These are phyloP conservation scores for Hericium erinaceus DNA, from an alignment of 768 basidiomycete species.

Conservation along the genomic window DNA sequence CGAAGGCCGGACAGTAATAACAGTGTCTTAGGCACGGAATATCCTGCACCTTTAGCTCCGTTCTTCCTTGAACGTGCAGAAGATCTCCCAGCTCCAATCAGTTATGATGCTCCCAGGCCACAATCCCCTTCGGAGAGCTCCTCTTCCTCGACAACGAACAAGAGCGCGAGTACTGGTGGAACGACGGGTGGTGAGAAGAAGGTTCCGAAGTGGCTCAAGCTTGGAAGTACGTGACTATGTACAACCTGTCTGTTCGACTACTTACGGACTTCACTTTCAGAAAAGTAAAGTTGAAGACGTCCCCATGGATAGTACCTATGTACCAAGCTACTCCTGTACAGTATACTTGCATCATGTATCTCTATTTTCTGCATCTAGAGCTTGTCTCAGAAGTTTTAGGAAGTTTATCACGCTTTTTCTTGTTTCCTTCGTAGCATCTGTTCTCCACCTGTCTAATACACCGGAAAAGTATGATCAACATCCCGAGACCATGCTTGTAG, in stretches of 20 bases:
- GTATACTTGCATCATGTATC: neutral
- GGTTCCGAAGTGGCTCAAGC: conserved; percentile 74
- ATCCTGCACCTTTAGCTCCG: conserved; percentile 56
- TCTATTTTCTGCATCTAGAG: neutral
- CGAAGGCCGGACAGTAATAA: neutral
- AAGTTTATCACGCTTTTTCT: neutral
- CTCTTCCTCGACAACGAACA: neutral
- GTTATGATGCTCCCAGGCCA: conserved; percentile 18
- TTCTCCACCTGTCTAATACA: conserved; percentile 43
- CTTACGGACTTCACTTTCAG: too few relatives aligned
- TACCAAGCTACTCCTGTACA: neutral
- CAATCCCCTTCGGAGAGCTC: neutral
- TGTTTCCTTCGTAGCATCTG: neutral
- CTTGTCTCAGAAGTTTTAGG: neutral
- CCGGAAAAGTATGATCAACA: conserved; percentile 69
- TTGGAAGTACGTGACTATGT: conserved; percentile 26
- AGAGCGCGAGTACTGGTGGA: conserved; percentile 1
- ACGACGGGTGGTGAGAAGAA: conserved; percentile 36
- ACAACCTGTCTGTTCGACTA: neutral
- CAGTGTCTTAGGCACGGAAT: conserved; percentile 34
- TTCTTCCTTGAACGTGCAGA: conserved; percentile 48
- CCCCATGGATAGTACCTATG: neutral
- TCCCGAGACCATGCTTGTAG: conserved; percentile 69
- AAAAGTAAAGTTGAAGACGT: too few relatives aligned
- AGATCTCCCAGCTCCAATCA: conserved; percentile 56